These are phyloP conservation scores for Hypoxylon fragiforme DNA, from an alignment of 495 filamentous ascomycete species.

Conservation along the genomic window DNA sequence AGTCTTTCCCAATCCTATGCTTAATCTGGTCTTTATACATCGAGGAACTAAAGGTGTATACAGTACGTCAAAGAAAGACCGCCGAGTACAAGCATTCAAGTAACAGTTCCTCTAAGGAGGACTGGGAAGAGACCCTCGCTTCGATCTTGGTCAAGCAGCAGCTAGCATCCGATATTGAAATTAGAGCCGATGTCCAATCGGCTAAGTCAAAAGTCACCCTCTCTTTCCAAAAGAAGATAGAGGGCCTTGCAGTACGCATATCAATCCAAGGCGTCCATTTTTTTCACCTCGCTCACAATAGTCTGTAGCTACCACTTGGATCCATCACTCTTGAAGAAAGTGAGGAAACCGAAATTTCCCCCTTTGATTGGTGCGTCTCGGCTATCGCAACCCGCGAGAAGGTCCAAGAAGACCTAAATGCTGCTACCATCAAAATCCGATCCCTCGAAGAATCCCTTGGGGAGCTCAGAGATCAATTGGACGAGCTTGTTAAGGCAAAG, in stretches of 20 bases:
- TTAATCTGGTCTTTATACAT: slow-evolving; percentile 2
- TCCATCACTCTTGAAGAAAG: slow-evolving; percentile 62
- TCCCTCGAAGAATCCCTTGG: slow-evolving; percentile 49
- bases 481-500: slow-evolving; percentile 68
- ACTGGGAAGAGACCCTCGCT: slow-evolving; percentile 51
- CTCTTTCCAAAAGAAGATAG: slow-evolving; percentile 49
- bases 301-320: slow-evolving; percentile 68
- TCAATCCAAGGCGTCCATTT: background rate
- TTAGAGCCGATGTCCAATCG: slow-evolving; percentile 42
- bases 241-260: slow-evolving; percentile 50
- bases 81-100: slow-evolving; percentile 35
- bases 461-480: slow-evolving; percentile 59
- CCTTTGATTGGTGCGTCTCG: slow-evolving; percentile 72
- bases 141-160: slow-evolving; percentile 42
- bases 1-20: slow-evolving; percentile 23
- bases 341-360: slow-evolving; percentile 65
- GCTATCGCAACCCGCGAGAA: slow-evolving; percentile 38
- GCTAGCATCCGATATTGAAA: slow-evolving; percentile 44
- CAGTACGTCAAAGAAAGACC: slow-evolving; percentile 38
- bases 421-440: slow-evolving; percentile 49
- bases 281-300: slow-evolving; percentile 13
- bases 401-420: slow-evolving; percentile 45
- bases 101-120: slow-evolving; percentile 43
- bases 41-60: slow-evolving; percentile 23
- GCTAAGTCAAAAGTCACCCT: slow-evolving; percentile 41